Conservation (phyloP, 2,329 filamentous ascomycete species). For the Elsinoe arachidis region DNA sequence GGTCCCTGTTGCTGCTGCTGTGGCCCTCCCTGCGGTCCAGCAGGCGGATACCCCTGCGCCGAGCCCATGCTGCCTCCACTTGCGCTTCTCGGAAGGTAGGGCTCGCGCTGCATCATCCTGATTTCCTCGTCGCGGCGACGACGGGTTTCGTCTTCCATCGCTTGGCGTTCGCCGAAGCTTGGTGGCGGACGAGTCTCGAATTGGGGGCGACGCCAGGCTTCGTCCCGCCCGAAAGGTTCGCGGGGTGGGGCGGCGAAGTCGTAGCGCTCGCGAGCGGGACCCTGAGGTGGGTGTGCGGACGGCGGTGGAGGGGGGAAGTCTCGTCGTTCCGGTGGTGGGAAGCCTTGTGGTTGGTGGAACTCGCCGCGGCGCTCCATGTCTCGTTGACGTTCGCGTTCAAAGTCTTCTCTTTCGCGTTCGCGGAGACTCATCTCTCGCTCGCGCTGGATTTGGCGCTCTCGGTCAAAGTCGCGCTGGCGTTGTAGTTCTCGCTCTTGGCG, state of each 20-base stretch:
- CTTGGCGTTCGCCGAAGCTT: not conserved
- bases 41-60: not conserved
- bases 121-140: slow-evolving; percentile 7
- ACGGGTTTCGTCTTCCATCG: slow-evolving; percentile 4
- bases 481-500: slow-evolving; percentile 15
- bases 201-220: not conserved
- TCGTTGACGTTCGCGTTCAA: not conserved
- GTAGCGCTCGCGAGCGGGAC: not conserved
- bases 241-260: not conserved
- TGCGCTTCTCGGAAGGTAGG: not conserved
- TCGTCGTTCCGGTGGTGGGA: not conserved
- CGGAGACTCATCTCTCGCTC: slow-evolving; percentile 10
- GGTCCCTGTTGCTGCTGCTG: not conserved
- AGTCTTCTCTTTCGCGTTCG: not conserved
- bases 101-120: slow-evolving; percentile 6
- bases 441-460: slow-evolving; percentile 1
- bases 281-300: not conserved
- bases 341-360: not conserved
- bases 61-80: not conserved
- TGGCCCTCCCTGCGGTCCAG: not conserved
- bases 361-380: not conserved
- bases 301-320: not conserved
- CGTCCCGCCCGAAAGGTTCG: not conserved
- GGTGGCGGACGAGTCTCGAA: not conserved
- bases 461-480: slow-evolving; percentile 13